phyloP scores from a whole-genome alignment of 1,284 basidiomycete genomes.

The Tranzscheliella williamsii region DNA sequence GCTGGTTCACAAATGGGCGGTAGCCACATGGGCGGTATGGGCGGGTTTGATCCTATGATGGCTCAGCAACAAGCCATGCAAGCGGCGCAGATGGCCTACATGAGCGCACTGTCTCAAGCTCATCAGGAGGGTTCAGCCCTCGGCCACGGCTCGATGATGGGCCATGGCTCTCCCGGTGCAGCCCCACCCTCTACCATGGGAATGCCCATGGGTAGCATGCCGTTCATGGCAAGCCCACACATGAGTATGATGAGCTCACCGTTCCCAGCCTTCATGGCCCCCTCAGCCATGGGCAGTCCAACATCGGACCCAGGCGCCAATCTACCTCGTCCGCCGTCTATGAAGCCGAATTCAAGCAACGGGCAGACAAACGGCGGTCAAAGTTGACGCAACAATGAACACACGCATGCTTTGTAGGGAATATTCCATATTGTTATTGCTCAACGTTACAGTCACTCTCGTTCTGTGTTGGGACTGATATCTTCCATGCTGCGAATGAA shows the following conservation, averaged over 20 bases:
- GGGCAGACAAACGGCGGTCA: too few species aligned
- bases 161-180: slow-evolving; percentile 14
- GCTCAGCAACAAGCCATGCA: slow-evolving; percentile 56
- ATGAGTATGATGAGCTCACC: slow-evolving; percentile 51
- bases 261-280: slow-evolving; percentile 26
- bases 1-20: slow-evolving; percentile 44
- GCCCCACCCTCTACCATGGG: slow-evolving; percentile 22
- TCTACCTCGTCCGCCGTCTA: slow-evolving; percentile 12
- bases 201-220: slow-evolving; percentile 40
- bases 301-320: slow-evolving; percentile 18
- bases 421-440: neutral
- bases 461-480: neutral
- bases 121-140: slow-evolving; percentile 28
- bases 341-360: slow-evolving; percentile 6
- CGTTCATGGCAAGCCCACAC: slow-evolving; percentile 32
- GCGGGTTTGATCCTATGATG: slow-evolving; percentile 37
- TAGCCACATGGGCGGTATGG: slow-evolving; percentile 25
- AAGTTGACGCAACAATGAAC: too few species aligned
- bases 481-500: slow-evolving; percentile 31
- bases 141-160: slow-evolving; percentile 25
- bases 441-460: neutral
- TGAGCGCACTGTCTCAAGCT: slow-evolving; percentile 43
- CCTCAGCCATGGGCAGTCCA: slow-evolving; percentile 11
- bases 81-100: slow-evolving; percentile 58
- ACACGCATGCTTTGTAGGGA: too few species aligned